Conservation (phyloP, 1,284 basidiomycete species). For the Volvariella surrecta region DNA sequence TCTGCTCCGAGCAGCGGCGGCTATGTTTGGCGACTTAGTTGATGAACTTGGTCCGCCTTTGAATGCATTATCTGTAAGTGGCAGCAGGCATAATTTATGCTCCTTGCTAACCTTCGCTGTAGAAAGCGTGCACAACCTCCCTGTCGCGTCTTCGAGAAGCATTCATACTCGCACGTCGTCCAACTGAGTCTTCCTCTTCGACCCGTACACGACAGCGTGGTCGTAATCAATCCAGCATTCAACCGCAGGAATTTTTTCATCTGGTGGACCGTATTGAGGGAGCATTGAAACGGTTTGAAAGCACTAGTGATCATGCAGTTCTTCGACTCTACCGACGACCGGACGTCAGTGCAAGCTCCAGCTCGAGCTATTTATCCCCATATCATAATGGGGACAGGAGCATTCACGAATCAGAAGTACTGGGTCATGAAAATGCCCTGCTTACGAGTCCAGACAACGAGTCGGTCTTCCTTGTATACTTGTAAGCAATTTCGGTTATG, state of each 20-base stretch:
- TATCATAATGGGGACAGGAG: not conserved
- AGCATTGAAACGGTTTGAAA: slow-evolving; percentile 69
- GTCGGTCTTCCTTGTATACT: slow-evolving; percentile 82
- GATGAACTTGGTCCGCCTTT: slow-evolving; percentile 77
- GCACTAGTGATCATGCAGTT: slow-evolving; percentile 76
- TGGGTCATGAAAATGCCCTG: slow-evolving; percentile 9
- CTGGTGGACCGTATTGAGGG: slow-evolving; percentile 61
- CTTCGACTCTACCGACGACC: slow-evolving; percentile 64
- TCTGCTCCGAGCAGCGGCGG: slow-evolving; percentile 57
- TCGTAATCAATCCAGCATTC: slow-evolving; percentile 23
- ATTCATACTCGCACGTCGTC: slow-evolving; percentile 39
- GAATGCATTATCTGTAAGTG: slow-evolving; percentile 65
- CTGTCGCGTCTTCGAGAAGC: slow-evolving; percentile 56
- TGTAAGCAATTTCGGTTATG: slow-evolving; percentile 45
- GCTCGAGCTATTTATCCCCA: too few relatives aligned
- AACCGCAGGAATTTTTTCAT: slow-evolving; percentile 49
- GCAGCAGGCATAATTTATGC: not conserved
- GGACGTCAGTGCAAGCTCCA: slow-evolving; percentile 16
- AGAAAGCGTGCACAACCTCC: slow-evolving; percentile 49
- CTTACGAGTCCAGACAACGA: slow-evolving; percentile 33
- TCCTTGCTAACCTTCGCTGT: slow-evolving; percentile 2
- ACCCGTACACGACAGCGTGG: slow-evolving; percentile 9
- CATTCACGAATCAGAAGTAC: slow-evolving; percentile 5
- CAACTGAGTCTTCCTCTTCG: slow-evolving; percentile 5
- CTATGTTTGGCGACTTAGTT: slow-evolving; percentile 78